Evolutionary conservation across 2,329 filamentous ascomycete genomes (phyloP).

Genomic region (Colletotrichum lupini): DNA sequence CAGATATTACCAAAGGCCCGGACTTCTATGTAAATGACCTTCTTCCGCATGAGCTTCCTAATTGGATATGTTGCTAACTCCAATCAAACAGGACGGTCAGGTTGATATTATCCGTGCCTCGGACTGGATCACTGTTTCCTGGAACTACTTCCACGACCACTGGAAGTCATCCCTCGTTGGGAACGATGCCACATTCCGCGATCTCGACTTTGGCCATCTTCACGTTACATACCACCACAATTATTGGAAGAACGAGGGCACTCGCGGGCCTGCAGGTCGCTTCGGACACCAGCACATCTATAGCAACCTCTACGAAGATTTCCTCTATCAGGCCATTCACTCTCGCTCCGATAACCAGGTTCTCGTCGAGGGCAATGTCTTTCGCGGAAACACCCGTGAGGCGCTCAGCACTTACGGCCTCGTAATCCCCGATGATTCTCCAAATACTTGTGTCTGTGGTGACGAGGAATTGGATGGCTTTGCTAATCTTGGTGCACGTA

Average conservation of each 20-base stretch:
- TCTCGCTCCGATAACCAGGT: constrained; percentile 60
- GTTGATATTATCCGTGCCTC: constrained; percentile 56
- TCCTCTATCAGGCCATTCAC: constrained; percentile 59
- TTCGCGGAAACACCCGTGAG: constrained; percentile 57
- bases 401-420: constrained; percentile 65
- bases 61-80: neutral
- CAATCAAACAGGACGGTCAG: constrained; percentile 52
- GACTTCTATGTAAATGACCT: constrained; percentile 46
- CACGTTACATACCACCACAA: constrained; percentile 64
- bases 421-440: constrained; percentile 65
- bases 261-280: constrained; percentile 58
- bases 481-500: constrained; percentile 63
- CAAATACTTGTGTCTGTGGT: constrained; percentile 63
- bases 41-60: neutral
- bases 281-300: constrained; percentile 62
- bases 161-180: constrained; percentile 59
- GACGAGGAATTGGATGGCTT: constrained; percentile 66
- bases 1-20: constrained; percentile 51
- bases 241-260: constrained; percentile 57
- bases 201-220: constrained; percentile 54
- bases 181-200: constrained; percentile 51
- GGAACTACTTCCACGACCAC: constrained; percentile 60
- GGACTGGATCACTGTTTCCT: constrained; percentile 58
- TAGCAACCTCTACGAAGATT: constrained; percentile 61
- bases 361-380: constrained; percentile 60